Conservation (phyloP, 495 filamentous ascomycete species). For the Aspergillus egyptiacus region DNA sequence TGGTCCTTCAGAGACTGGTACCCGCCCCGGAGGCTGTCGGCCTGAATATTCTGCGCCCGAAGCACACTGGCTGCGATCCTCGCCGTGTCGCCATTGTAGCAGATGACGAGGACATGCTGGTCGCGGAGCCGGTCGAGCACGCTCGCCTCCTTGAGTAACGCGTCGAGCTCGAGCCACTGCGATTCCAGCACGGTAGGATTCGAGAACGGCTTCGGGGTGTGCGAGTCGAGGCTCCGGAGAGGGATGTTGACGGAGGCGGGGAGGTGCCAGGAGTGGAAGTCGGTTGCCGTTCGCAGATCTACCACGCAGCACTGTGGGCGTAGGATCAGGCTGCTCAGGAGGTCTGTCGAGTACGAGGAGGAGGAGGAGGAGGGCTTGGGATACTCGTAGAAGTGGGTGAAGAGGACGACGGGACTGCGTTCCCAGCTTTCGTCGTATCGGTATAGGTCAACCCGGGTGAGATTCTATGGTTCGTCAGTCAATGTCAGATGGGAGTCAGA, state of each 20-base stretch:
- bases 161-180: slow-evolving; percentile 42
- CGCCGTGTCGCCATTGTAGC: slow-evolving; percentile 49
- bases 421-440: slow-evolving; percentile 52
- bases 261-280: slow-evolving; percentile 41
- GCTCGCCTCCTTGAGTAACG: slow-evolving; percentile 26
- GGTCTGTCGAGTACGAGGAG: too few relatives aligned
- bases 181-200: slow-evolving; percentile 38
- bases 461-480: slow-evolving; percentile 23
- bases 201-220: slow-evolving; percentile 40
- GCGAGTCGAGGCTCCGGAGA: slow-evolving; percentile 25
- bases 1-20: slow-evolving; percentile 27
- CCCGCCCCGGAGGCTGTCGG: slow-evolving; percentile 46
- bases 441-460: slow-evolving; percentile 47
- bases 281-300: slow-evolving; percentile 34
- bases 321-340: slow-evolving; percentile 22
- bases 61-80: slow-evolving; percentile 49
- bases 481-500: too few relatives aligned
- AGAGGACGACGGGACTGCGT: slow-evolving; percentile 34
- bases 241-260: slow-evolving; percentile 43
- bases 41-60: slow-evolving; percentile 44
- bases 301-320: slow-evolving; percentile 30
- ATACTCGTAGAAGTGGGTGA: slow-evolving; percentile 30
- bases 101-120: slow-evolving; percentile 42
- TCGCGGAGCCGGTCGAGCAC: slow-evolving; percentile 23
- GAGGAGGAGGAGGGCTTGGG: slow-evolving; percentile 22